These are phyloP conservation scores for Podila verticillata DNA, from an alignment of 192 early-diverging fungal species.

Conservation along the genomic window DNA sequence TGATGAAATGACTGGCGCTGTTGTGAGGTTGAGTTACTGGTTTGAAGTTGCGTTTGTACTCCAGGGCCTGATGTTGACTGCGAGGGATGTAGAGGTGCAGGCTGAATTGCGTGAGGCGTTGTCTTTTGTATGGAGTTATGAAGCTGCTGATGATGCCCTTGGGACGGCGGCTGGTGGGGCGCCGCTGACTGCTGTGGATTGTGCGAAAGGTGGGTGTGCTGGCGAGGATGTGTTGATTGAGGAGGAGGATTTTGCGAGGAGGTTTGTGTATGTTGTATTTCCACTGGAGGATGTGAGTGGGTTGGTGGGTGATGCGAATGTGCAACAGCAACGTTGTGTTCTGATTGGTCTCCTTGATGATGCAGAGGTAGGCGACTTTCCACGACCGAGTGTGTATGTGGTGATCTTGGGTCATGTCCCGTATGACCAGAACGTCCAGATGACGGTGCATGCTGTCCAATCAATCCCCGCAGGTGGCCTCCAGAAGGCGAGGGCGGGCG, in stretches of 20 bases:
- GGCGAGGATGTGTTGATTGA: conserved; percentile 11
- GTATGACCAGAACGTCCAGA: not conserved
- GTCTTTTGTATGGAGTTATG: conserved; percentile 1
- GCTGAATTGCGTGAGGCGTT: not conserved
- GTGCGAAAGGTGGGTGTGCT: not conserved
- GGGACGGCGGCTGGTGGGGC: not conserved
- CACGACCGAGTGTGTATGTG: no score
- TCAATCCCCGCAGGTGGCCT: not conserved
- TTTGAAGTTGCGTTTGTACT: not conserved
- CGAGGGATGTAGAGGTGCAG: not conserved
- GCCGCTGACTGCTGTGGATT: conserved; percentile 9
- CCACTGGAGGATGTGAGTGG: not conserved
- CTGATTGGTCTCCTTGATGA: not conserved
- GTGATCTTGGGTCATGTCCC: not conserved
- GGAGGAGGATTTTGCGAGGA: not conserved
- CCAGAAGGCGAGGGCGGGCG: not conserved
- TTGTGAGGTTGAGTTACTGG: conserved; percentile 12
- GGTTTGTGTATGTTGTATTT: not conserved
- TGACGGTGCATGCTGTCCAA: not conserved
- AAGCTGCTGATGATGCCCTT: conserved; percentile 5
- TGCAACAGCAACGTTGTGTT: not conserved
- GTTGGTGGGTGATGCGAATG: not conserved
- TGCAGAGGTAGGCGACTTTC: not conserved
- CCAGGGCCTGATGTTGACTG: not conserved
- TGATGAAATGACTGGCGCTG: conserved; percentile 39